Evolutionary conservation across 495 filamentous ascomycete genomes (phyloP).

Genomic region (Podospora pseudocomata): DNA sequence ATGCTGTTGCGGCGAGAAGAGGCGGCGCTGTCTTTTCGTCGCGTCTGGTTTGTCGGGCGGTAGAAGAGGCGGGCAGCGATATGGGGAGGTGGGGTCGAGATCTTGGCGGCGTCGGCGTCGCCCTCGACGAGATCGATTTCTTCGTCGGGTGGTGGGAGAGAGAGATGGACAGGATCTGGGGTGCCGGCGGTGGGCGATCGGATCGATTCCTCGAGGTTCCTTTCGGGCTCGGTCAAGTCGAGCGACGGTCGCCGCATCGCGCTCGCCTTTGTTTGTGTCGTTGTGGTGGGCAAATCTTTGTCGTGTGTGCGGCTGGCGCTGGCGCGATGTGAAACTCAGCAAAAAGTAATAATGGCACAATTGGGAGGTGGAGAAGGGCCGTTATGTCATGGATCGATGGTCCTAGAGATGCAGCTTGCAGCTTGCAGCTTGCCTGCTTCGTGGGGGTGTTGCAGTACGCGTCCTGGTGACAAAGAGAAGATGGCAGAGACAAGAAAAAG

Average conservation of each 20-base stretch:
- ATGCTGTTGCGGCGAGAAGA: conserved; percentile 88
- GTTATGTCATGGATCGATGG: background rate
- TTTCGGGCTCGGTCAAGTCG: conserved; percentile 43
- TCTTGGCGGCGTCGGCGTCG: conserved; percentile 31
- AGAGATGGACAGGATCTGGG: conserved; percentile 31
- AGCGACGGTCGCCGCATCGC: conserved; percentile 44
- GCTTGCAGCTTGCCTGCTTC: background rate
- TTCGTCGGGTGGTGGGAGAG: conserved; percentile 37
- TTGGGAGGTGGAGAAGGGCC: background rate
- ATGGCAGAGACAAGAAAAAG: background rate
- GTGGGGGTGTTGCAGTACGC: background rate
- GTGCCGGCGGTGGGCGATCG: conserved; percentile 34
- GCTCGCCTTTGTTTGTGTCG: conserved; percentile 7
- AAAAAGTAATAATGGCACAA: background rate
- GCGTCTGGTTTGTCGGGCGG: conserved; percentile 59
- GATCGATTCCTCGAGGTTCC: conserved; percentile 45
- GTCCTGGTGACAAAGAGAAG: background rate
- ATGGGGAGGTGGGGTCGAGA: conserved; percentile 69
- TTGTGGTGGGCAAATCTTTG: background rate
- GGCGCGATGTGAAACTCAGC: background rate
- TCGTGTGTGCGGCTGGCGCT: background rate
- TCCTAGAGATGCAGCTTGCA: background rate
- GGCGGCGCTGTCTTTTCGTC: conserved; percentile 76
- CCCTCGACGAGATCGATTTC: conserved; percentile 29
- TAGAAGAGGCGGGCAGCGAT: conserved; percentile 81